Conservation (phyloP, 1,284 basidiomycete genomes). For the Trichosporon ovoides region DNA sequence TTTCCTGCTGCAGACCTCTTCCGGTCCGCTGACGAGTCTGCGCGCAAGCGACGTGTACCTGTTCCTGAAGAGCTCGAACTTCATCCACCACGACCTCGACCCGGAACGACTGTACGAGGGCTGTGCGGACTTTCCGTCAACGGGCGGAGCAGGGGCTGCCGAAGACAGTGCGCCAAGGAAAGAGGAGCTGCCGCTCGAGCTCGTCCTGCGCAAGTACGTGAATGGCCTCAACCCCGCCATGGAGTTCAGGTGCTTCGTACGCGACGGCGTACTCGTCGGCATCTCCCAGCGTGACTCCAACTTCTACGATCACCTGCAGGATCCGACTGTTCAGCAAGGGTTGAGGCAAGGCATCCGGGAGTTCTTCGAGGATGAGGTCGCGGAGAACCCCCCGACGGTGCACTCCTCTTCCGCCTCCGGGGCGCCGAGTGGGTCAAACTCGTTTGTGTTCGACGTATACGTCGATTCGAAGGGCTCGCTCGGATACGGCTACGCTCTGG, state of each 20-base stretch:
- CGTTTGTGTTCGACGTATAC: conserved; percentile 72
- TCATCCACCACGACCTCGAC: conserved; percentile 73
- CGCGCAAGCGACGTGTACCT: conserved; percentile 87
- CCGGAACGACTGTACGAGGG: conserved; percentile 45
- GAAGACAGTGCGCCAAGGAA: neutral
- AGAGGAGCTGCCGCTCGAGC: conserved; percentile 57
- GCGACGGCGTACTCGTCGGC: conserved; percentile 62
- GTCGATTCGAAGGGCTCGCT: neutral
- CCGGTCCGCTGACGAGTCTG: conserved; percentile 79
- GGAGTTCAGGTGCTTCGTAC: conserved; percentile 83
- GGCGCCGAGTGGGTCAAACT: neutral
- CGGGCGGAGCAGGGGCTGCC: neutral
- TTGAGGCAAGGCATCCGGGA: conserved; percentile 56
- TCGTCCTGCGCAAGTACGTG: conserved; percentile 90
- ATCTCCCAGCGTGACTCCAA: conserved; percentile 87
- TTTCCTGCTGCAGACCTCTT: conserved; percentile 72
- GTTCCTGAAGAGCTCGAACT: conserved; percentile 87
- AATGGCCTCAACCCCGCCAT: conserved; percentile 64
- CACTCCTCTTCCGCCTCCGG: neutral
- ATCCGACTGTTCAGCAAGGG: conserved; percentile 54
- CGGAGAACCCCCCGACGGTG: conserved; percentile 39
- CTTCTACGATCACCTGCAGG: conserved; percentile 79
- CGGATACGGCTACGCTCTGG: conserved; percentile 50
- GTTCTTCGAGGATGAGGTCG: conserved; percentile 68
- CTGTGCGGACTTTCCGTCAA: conserved; percentile 27